Conservation (phyloP, 345 rosid species). For the Syzygium aromaticum region DNA sequence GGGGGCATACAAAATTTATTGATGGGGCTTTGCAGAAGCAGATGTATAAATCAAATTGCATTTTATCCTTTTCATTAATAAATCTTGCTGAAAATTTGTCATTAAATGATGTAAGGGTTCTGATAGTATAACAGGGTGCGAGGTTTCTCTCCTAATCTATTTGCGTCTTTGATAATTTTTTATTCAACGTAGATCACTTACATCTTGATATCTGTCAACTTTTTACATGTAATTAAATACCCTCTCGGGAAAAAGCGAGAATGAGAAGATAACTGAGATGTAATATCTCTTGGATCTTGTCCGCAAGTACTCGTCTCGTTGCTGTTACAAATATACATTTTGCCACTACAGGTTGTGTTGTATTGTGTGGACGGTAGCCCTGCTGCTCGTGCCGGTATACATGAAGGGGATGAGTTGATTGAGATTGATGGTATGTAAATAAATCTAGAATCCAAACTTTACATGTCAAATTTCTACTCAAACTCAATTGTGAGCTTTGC, state of each 20-base stretch:
- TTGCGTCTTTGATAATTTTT: background rate
- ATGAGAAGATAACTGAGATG: background rate
- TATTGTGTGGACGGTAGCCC: slow-evolving; percentile 80
- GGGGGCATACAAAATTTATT: background rate
- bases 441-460: background rate
- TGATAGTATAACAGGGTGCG: background rate
- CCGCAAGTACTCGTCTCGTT: background rate
- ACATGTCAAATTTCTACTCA: background rate
- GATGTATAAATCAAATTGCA: background rate
- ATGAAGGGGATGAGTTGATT: slow-evolving; percentile 72
- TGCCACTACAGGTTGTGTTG: slow-evolving; percentile 53
- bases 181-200: background rate
- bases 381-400: slow-evolving; percentile 86
- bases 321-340: background rate
- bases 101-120: background rate
- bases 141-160: background rate
- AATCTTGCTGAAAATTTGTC: background rate
- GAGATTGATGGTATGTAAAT: slow-evolving; percentile 70
- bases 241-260: background rate
- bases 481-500: background rate
- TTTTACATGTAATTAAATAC: background rate
- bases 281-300: background rate
- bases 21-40: background rate
- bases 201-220: background rate
- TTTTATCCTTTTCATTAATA: background rate